Base-by-base conservation (phyloP, 768 basidiomycete species). In the Kwoniella botswanensis region DNA sequence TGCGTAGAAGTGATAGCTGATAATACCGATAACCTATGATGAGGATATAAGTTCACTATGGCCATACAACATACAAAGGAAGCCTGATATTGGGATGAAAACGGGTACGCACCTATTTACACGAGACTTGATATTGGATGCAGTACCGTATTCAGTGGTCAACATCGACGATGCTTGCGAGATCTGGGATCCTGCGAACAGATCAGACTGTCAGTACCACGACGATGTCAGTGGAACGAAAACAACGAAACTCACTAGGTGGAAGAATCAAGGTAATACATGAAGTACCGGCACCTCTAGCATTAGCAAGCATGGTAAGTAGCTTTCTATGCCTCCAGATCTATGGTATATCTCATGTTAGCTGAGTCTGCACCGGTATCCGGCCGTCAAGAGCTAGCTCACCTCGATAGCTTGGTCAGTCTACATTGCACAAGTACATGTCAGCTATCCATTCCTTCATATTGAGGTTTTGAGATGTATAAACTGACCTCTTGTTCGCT, bases 81-180 rank as follows among this genome's bases (percentile, higher is more conserved):
- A 41, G 29, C 18, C 17, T 52, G 24, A 18, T 13, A 21, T 13
- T 21, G 26, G 64, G 52, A 12, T 21, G 29, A 29, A 22, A 22
- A 55, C 4, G 55, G n/a, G 46, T 22, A 43, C 5, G 21, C 65
- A 79, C 78, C 78, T 73, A 69, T 82, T 82, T 35, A 82, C 80
- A 69, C 97, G 93, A 73, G 94, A 97, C 84, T 99, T 99, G 88
- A 99, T 98, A 87, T 99, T 98, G 72, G 95, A 97, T n/a, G 97
- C 97, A 7, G 95, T 98, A 65, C 94, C 94, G 79, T 94, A 96
- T 85, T 97, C 97, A 83, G 96, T 94, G 65, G 96, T 98, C 83
- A 99, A 89, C 96, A 99, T 97, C 69, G 90, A 91, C 58, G 91
- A 91, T 74, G 92, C 91, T 71, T 94, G 91, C 46, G 95, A 95